Conservation (phyloP, 805 yeast genomes). For the Metschnikowia rubicola region DNA sequence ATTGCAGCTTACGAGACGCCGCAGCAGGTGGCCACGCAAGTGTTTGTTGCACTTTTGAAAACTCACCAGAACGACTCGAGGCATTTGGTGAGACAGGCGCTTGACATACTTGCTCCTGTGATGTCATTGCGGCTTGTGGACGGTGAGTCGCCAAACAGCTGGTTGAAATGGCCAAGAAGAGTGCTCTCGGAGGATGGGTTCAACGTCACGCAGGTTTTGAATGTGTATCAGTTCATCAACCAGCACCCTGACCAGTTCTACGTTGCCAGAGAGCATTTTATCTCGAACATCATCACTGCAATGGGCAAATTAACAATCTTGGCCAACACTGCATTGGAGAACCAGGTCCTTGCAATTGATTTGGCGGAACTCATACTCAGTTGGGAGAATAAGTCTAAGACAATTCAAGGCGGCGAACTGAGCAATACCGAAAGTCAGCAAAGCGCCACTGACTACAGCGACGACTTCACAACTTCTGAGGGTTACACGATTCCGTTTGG, state of each 20-base stretch:
- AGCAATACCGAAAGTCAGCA: not conserved
- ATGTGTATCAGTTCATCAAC: slow-evolving; percentile 84
- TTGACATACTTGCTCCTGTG: slow-evolving; percentile 86
- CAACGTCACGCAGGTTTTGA: slow-evolving; percentile 79
- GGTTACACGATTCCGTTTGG: slow-evolving; percentile 64
- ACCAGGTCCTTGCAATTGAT: slow-evolving; percentile 83
- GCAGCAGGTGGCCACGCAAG: slow-evolving; percentile 81
- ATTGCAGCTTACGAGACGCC: slow-evolving; percentile 88
- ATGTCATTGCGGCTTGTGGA: slow-evolving; percentile 62
- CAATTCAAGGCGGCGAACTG: not conserved
- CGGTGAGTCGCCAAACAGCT: slow-evolving; percentile 53
- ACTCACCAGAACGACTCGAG: slow-evolving; percentile 85
- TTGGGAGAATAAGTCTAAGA: slow-evolving; percentile 57
- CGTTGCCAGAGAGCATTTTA: slow-evolving; percentile 82
- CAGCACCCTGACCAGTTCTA: slow-evolving; percentile 82
- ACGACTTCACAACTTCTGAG: slow-evolving; percentile 46
- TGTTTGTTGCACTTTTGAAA: slow-evolving; percentile 83
- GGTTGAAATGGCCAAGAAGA: slow-evolving; percentile 95
- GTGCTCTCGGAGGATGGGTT: slow-evolving; percentile 88
- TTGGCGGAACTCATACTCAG: slow-evolving; percentile 77
- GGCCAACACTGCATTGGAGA: slow-evolving; percentile 74
- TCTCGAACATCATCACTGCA: slow-evolving; percentile 83
- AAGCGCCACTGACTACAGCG: slow-evolving; percentile 1
- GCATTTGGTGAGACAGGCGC: slow-evolving; percentile 77
- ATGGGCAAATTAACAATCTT: slow-evolving; percentile 85